Percentiles rank a stretch among this genome's conserved stretches.
These are phyloP conservation scores for Linum usitatissimum DNA, from an alignment of 345 rosid genomes.

Conservation along the genomic window DNA sequence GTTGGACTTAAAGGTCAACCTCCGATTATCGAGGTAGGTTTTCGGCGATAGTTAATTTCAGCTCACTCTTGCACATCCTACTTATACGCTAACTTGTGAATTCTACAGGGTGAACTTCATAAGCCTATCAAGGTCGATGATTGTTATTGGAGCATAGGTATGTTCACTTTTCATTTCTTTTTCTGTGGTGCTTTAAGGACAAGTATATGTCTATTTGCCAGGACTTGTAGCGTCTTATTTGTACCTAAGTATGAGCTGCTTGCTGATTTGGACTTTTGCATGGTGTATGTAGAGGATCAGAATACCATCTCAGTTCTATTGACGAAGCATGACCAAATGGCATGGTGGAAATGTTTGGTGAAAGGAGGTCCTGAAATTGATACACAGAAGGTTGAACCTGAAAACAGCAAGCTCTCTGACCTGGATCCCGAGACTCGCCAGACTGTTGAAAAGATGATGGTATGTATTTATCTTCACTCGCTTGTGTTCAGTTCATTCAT, in stretches of 20 bases:
- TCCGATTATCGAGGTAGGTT: slow-evolving; percentile 69
- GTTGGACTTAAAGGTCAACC: slow-evolving; percentile 83
- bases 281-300: slow-evolving; percentile 48
- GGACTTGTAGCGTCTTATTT: neutral
- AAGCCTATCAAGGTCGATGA: slow-evolving; percentile 66
- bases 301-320: slow-evolving; percentile 48
- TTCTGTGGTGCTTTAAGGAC: neutral
- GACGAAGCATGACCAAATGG: slow-evolving; percentile 87
- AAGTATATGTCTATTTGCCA: neutral
- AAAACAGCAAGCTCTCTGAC: slow-evolving; percentile 71
- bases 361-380: slow-evolving; percentile 82
- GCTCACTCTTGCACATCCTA: neutral
- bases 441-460: slow-evolving; percentile 92
- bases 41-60: neutral
- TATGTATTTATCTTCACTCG: slow-evolving; percentile 31
- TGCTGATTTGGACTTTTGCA: neutral
- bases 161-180: slow-evolving; percentile 4
- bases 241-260: slow-evolving; percentile 6
- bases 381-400: slow-evolving; percentile 92
- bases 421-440: slow-evolving; percentile 69
- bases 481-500: neutral
- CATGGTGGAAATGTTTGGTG: slow-evolving; percentile 84
- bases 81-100: neutral
- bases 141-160: slow-evolving; percentile 93
- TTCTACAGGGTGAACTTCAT: slow-evolving; percentile 59